Evolutionary conservation across 1,284 basidiomycete species (phyloP), one percentile per base, ranked within the genome.

Genomic region (Phellopilus nigrolimitatus): DNA sequence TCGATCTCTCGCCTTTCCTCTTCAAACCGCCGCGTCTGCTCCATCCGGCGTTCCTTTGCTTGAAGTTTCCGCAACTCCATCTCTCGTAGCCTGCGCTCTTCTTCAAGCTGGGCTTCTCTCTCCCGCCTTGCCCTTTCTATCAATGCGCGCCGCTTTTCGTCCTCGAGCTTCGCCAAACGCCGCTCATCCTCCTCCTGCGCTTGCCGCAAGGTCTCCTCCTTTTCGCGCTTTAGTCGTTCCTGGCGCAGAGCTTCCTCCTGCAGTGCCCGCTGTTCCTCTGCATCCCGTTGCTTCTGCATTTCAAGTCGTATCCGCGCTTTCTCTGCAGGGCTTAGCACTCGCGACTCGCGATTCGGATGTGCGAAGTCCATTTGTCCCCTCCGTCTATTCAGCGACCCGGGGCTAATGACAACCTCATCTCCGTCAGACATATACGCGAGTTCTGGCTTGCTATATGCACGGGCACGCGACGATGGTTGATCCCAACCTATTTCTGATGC

Each of bases 1-100:
- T 70, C 70, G 53, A 80, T 74, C 43, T 80, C 76, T 22, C 63
- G 60, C 33, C 79, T 67, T 79, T 80, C 82, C 42, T 72, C 68
- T 54, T 84, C 80, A 47, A 79, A 54, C 57, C 71, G 72, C 37
- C 68, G 67, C 54, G 81, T 74, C 55, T 82, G 74, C 51, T 78
- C 73, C 44, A 76, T 49, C 42, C 82, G 65, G 42, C 74, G 70
- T 59, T 79, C 74, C 50, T 74, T 71, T 10, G 78, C 80, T 19
- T 66, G 47, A 43, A 66, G 67, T 59, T 72, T 78, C 53, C 71
- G 73, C 55, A 76, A 73, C 57, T 73, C 76, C 13, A 78, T 63
- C 57, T 78, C 74, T 47, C 56, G 56, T 25, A 61, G 61, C 33
- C 70, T 71, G 27, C 65, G 63, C 47, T 80, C 78, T 47, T 84